Evolutionary conservation across 2,329 filamentous ascomycete species (phyloP).

Genomic region (Colletotrichum orbiculare): DNA sequence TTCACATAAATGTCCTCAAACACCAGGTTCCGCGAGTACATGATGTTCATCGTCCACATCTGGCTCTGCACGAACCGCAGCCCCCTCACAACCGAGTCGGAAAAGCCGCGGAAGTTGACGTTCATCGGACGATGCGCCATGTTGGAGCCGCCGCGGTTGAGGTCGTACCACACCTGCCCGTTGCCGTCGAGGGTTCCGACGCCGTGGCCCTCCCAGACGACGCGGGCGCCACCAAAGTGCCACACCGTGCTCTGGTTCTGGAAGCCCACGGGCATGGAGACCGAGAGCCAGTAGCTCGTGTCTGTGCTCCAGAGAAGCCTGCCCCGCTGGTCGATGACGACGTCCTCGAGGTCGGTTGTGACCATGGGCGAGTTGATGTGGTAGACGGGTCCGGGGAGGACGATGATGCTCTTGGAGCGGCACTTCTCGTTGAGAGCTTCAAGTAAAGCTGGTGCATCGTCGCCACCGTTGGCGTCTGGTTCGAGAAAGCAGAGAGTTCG

Average conservation of each 20-base stretch:
- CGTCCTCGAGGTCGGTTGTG: slow-evolving; percentile 45
- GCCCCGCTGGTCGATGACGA: slow-evolving; percentile 57
- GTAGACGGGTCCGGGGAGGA: slow-evolving; percentile 48
- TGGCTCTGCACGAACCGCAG: slow-evolving; percentile 66
- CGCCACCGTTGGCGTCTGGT: slow-evolving; percentile 41
- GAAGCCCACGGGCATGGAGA: slow-evolving; percentile 62
- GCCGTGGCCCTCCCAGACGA: slow-evolving; percentile 61
- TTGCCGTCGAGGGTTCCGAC: slow-evolving; percentile 68
- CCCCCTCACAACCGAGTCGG: slow-evolving; percentile 59
- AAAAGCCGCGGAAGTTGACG: slow-evolving; percentile 56
- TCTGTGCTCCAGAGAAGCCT: slow-evolving; percentile 55
- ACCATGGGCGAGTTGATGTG: slow-evolving; percentile 50
- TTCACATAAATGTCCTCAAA: slow-evolving; percentile 65
- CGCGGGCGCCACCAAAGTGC: slow-evolving; percentile 63
- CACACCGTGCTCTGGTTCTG: slow-evolving; percentile 67
- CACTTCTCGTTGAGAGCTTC: slow-evolving; percentile 46
- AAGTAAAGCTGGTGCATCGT: slow-evolving; percentile 47
- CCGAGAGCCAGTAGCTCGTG: slow-evolving; percentile 62
- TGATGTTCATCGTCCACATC: slow-evolving; percentile 70
- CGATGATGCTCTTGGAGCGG: slow-evolving; percentile 44
- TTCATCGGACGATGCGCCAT: slow-evolving; percentile 63
- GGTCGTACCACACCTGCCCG: slow-evolving; percentile 70
- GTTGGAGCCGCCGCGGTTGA: slow-evolving; percentile 56
- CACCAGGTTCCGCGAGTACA: slow-evolving; percentile 57
- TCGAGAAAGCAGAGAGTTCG: slow-evolving; percentile 45